These are phyloP conservation scores for Nannizziopsis arthrosporioides DNA, from an alignment of 2,329 filamentous ascomycete species.

Conservation along the genomic window DNA sequence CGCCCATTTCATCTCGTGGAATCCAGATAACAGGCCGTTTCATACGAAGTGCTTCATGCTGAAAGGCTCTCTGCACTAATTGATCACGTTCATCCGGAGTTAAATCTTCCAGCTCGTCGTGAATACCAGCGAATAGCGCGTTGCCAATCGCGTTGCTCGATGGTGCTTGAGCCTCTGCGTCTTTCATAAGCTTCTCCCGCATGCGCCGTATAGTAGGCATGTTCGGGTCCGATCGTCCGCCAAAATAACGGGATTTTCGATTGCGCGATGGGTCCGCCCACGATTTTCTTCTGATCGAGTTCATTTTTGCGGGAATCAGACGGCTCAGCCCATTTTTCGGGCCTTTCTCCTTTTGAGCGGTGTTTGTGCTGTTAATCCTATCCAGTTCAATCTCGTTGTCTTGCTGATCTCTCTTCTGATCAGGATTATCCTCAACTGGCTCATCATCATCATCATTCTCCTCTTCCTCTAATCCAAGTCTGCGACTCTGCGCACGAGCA, in stretches of 20 bases:
- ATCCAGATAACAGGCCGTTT: conserved; percentile 87
- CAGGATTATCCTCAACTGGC: conserved; percentile 34
- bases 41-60: conserved; percentile 76
- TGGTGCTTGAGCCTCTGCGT: conserved; percentile 59
- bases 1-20: conserved; percentile 75
- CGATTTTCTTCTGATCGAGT: conserved; percentile 22
- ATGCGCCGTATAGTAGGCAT: conserved; percentile 25
- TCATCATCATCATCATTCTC: conserved; percentile 46
- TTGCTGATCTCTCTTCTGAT: conserved; percentile 22
- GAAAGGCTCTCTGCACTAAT: conserved; percentile 76
- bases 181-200: conserved; percentile 33
- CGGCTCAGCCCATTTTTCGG: conserved; percentile 16
- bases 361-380: conserved; percentile 11
- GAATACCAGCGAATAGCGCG: conserved; percentile 72
- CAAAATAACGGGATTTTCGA: conserved; percentile 32
- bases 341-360: neutral
- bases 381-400: conserved; percentile 41
- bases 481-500: conserved; percentile 60
- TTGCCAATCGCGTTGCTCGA: conserved; percentile 52
- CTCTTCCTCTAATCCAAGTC: conserved; percentile 50
- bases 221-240: conserved; percentile 24
- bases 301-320: conserved; percentile 16
- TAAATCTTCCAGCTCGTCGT: conserved; percentile 89
- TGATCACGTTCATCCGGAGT: conserved; percentile 79
- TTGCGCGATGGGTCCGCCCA: conserved; percentile 36